Conservation (phyloP, 2,329 filamentous ascomycete genomes). For the Ilyonectria sp. region DNA sequence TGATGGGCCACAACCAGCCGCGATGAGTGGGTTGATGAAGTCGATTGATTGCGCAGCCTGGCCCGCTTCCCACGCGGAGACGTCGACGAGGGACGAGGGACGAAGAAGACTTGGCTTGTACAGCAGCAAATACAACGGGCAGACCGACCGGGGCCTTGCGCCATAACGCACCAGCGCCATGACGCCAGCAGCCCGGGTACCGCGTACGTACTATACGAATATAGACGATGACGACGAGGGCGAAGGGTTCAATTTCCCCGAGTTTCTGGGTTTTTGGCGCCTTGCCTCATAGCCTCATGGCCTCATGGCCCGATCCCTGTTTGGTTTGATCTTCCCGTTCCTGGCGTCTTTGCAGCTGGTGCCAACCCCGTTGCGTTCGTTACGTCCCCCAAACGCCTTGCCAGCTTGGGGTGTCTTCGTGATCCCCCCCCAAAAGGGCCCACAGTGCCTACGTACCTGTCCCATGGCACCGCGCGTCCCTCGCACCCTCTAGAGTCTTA, state of each 20-base stretch:
- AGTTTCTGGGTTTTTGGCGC: not conserved
- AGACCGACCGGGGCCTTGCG: not conserved
- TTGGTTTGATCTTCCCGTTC: not conserved
- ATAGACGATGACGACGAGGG: not conserved
- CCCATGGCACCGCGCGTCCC: slow-evolving; percentile 31
- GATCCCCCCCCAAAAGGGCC: slow-evolving; percentile 1
- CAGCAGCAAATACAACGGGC: not conserved
- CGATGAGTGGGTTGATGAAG: slow-evolving; percentile 32
- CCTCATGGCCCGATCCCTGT: not conserved
- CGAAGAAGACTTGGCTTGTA: not conserved
- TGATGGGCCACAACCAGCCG: not conserved
- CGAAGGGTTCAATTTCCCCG: not conserved
- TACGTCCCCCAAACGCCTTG: too few relatives aligned
- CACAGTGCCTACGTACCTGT: slow-evolving; percentile 28
- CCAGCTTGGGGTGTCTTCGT: not conserved
- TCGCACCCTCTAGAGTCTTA: slow-evolving; percentile 10
- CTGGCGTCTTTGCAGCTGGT: too few relatives aligned
- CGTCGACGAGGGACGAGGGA: not conserved
- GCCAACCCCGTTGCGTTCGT: too few relatives aligned
- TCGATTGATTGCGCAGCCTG: slow-evolving; percentile 39
- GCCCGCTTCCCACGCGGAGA: slow-evolving; percentile 7
- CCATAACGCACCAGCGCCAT: not conserved
- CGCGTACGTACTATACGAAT: not conserved
- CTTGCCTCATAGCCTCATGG: not conserved
- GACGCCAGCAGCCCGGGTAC: not conserved